Percentiles rank a stretch among this genome's conserved stretches.
phyloP scores from a whole-genome alignment of 495 filamentous ascomycete species.

The Lepraria neglecta region DNA sequence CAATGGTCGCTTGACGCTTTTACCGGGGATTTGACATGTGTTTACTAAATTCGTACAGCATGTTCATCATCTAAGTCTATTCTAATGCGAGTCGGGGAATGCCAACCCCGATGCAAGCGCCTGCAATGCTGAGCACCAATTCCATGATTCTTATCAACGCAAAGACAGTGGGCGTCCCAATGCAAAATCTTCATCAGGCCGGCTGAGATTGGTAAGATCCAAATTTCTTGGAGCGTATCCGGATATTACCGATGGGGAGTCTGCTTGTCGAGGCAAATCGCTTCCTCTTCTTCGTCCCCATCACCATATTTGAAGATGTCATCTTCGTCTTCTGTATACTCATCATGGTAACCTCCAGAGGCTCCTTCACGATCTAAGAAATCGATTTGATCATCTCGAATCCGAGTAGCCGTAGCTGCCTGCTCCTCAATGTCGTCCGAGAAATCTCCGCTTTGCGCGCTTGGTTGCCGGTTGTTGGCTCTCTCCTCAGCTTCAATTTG shows the following conservation, averaged over 20 bases:
- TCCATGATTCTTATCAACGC: background rate
- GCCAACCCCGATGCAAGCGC: background rate
- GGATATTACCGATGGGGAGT: conserved; percentile 14
- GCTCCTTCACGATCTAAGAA: conserved; percentile 40
- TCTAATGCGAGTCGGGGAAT: background rate
- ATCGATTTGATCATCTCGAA: conserved; percentile 45
- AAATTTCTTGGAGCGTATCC: background rate
- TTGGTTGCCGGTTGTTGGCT: conserved; percentile 40
- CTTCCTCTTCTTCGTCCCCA: conserved; percentile 34
- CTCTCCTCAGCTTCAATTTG: conserved; percentile 81
- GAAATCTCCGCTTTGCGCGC: conserved; percentile 35
- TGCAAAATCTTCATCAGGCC: background rate
- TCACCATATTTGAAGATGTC: conserved; percentile 42
- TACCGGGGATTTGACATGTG: background rate
- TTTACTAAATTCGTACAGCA: background rate
- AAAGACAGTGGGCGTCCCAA: background rate
- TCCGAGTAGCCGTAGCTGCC: conserved; percentile 39
- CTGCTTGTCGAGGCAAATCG: conserved; percentile 46
- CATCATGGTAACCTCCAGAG: conserved; percentile 45
- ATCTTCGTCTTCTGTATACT: conserved; percentile 52
- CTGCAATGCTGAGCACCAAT: background rate
- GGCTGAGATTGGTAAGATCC: background rate
- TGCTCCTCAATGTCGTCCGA: conserved; percentile 44
- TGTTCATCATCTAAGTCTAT: conserved; percentile 7
- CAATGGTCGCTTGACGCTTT: background rate